Base-by-base conservation (phyloP, 2,329 filamentous ascomycete species). In the Aspergillus tamarii region DNA sequence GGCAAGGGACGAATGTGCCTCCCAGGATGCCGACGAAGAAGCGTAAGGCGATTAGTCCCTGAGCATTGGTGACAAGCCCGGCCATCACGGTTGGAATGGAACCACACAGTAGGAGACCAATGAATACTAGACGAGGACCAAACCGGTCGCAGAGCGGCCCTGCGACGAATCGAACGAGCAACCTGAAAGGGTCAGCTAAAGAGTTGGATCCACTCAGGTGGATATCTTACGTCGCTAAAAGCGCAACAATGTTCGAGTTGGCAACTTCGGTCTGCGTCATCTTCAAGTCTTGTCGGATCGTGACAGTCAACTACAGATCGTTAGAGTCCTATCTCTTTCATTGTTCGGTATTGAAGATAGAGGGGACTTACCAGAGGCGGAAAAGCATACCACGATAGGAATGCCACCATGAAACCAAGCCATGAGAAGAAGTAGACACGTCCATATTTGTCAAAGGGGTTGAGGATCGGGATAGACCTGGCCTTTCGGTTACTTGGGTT, bases 381-480 rank as follows among this genome's bases (percentile, higher is more conserved):
- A 78, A 96, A 97, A 1, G 93, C 91, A 82, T 96, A 96, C 86
- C 86, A 97, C 12, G 92, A 93, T 85, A 92, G 92, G 79, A 96
- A 97, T 9, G 91, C 90, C 59, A 94, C 86, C 85, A 95, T 89
- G 78, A 95, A 95, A 2, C 91, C 91, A 55, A 93, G 85, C 88
- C 91, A 95, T 1, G 91, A 91, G 81, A 96, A 96, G 83, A 94
- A 93, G 79, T 96, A 96, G 0, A 95, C 93, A 8, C 93, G 86
- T 43, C 93, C 93, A 82, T 97, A 93, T 70, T 88, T 82, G 76
- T 96, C 85, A 71, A 94, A 74, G 0, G 90, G 87, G 76, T 96
- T 96, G 66, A 97, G 81, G 26, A 92, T 76, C 0, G 93, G 93
- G 54, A 97, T 87, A 0, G 91, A 91, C 64, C 86, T 88, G 60